Base-by-base conservation (phyloP, 768 basidiomycete genomes). In the Mycena indigotica region DNA sequence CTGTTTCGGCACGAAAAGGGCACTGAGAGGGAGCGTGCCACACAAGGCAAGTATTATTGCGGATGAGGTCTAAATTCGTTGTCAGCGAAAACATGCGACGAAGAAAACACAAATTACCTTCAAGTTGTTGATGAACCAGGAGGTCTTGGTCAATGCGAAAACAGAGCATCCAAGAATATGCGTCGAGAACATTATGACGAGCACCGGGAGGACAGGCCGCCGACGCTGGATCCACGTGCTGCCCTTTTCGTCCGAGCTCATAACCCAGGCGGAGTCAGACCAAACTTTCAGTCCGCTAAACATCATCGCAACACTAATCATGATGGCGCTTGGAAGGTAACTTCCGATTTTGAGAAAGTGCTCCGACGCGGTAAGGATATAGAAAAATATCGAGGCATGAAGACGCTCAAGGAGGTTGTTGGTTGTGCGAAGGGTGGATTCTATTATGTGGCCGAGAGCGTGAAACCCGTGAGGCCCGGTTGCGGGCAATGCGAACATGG, bases 381-480 rank as follows among this genome's bases (percentile, higher is more conserved):
- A 98, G 76, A 98, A 95, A 78, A 98, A 98, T 74, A 96, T 95
- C 0, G 96, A 98, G 2, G 95, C 95, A 70, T 99, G 97, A 21
- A 98, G 84, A 16, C 97, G 86, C 69, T 99, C 97, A 19, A 98
- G 81, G 5, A 98, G 82, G 68, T 99, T 99, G 73, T 97, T 98
- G 69, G 87, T 84, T 15, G 95, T 91, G 56, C 95, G 84, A 28
- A 97, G 79, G 15, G 90, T 86, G 1, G 93, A 94, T 74, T 99
- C 97, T 32, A 95, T 68, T 44, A 88, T 81, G 41, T 94, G 83
- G 66, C 97, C 96, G 28, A 99, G 78, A 2, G 93, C 84, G 75
- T 95, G 87, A 70, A 98, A 99, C 0, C 97, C 97, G 70, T 99
- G 94, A 6, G 97, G 97, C 5, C 96, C 95, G 5, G 78, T 72